Evolutionary conservation across 2,329 filamentous ascomycete genomes (phyloP), one percentile per base, ranked within the genome.

Genomic region (Colletotrichum neosansevieriae): DNA sequence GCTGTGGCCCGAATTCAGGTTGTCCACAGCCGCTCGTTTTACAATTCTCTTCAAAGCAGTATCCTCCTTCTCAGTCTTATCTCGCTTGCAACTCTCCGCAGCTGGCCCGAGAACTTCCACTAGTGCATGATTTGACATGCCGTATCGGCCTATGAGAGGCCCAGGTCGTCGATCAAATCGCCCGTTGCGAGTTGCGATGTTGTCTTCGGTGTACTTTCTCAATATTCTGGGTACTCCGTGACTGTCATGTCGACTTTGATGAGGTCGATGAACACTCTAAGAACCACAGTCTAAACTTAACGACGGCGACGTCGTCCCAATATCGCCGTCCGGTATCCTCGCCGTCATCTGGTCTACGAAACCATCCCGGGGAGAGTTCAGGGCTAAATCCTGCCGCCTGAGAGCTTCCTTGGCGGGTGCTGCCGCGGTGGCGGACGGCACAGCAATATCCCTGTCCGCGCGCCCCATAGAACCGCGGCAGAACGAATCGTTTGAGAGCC

Each of bases 101-200:
- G 58, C 58, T 29, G 58, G 63, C 7, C 63, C 63, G 13, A 66
- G 49, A 3, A 63, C 38, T 49, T 29, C 13, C 4, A 66, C 13
- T 1, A 63, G 6, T 21, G 13, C 38, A 12, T 53, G 6, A 10
- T 51, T 56, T 10, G 58, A 38, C 58, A 63, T 63, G 29, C 58
- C 58, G 12, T 24, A n/a, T 2, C 3, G 3, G 0, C 49, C 63
- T 6, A 4, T 4, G 2, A 44, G 32, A 5, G 32, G 15, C 58
- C 63, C 42, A 10, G 63, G 58, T 17, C 58, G 58, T 1, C 58
- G 32, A 24, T 62, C 58, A 6, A 24, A 54, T 17, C 49, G 42
- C 0, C 63, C 58, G n/a, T 66, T 56, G 24, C 63, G 21, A 15
- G 42, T 21, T 40, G 49, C 29, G 15, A 66, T 29, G 24, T 63